Evolutionary conservation across 140 eudicot species (phyloP).

Genomic region (Erigeron philadelphicus): DNA sequence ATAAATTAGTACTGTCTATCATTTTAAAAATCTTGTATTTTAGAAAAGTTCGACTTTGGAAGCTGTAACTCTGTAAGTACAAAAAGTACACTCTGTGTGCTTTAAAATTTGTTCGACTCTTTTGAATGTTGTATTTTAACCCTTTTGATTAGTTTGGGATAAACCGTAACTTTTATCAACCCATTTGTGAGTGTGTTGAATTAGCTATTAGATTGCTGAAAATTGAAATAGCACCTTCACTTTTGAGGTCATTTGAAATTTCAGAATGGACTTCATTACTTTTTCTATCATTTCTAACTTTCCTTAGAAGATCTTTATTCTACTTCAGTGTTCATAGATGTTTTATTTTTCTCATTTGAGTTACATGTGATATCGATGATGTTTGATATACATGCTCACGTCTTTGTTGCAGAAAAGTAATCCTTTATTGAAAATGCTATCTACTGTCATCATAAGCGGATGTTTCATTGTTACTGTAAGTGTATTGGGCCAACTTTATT

Average conservation of each 20-base stretch:
- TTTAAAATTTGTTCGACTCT: background rate
- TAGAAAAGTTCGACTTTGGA: background rate
- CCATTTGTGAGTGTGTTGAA: background rate
- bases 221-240: background rate
- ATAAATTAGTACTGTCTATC: too few species aligned
- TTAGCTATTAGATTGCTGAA: background rate
- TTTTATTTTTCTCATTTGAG: constrained; percentile 5
- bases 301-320: constrained; percentile 4
- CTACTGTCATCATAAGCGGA: constrained; percentile 48
- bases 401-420: constrained; percentile 43
- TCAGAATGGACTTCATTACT: background rate
- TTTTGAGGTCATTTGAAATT: background rate
- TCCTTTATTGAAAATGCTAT: constrained; percentile 47
- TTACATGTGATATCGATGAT: background rate
- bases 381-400: constrained; percentile 11
- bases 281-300: background rate
- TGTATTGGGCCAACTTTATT: constrained; percentile 39
- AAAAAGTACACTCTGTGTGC: background rate
- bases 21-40: too few species aligned
- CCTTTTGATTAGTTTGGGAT: background rate
- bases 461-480: constrained; percentile 48
- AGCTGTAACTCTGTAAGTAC: background rate
- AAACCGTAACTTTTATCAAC: background rate
- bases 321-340: constrained; percentile 8
- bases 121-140: background rate